Percentiles rank a stretch among this genome's conserved stretches.
Evolutionary conservation across 1,139 yeast species (phyloP).

Genomic region (Diutina sp.): DNA sequence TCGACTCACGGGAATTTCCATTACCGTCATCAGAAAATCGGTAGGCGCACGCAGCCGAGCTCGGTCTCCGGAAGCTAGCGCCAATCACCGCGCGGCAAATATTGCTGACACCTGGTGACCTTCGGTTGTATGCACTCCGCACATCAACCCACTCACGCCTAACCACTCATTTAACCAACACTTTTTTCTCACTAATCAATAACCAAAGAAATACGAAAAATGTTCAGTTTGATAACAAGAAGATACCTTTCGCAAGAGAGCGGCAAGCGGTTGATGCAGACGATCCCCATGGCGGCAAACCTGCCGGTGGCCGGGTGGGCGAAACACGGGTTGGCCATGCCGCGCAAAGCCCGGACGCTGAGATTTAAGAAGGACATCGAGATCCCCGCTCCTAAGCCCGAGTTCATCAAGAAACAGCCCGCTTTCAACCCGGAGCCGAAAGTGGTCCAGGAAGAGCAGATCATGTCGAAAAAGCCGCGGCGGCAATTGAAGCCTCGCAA

Average conservation of each 20-base stretch:
- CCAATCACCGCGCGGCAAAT: background rate
- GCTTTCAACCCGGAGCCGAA: background rate
- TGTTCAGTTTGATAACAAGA: background rate
- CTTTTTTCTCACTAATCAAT: background rate
- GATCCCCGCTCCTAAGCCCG: slow-evolving; percentile 10
- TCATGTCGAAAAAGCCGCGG: slow-evolving; percentile 31
- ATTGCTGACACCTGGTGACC: background rate
- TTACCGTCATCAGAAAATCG: background rate
- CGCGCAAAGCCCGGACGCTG: slow-evolving; percentile 1
- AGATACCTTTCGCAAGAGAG: slow-evolving; percentile 7
- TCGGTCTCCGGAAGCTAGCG: background rate
- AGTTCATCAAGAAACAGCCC: background rate
- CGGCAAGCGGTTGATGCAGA: slow-evolving; percentile 27
- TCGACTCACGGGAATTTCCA: background rate
- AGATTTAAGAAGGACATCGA: slow-evolving; percentile 15
- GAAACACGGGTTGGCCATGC: slow-evolving; percentile 11
- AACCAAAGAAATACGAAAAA: no score
- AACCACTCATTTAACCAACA: background rate
- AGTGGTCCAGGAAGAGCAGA: background rate
- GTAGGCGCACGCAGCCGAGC: background rate
- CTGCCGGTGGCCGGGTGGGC: slow-evolving; percentile 12
- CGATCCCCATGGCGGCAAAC: slow-evolving; percentile 18
- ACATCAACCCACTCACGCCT: background rate
- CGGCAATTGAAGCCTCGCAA: slow-evolving; percentile 74
- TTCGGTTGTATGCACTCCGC: background rate